Conservation (phyloP, 495 filamentous ascomycete genomes). For the Copromyces sp. region DNA sequence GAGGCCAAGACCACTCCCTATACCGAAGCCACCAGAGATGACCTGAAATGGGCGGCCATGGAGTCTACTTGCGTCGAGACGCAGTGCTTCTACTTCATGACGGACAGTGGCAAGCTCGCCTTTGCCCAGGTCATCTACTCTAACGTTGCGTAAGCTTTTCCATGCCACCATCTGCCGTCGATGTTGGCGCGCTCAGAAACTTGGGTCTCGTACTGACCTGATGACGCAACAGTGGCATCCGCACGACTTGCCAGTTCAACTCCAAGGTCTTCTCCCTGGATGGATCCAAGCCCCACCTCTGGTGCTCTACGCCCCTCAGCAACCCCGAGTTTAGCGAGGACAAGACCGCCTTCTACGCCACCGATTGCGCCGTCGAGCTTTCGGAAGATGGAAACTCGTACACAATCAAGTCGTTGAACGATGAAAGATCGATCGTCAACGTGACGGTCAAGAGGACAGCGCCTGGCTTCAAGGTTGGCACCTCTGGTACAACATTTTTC, state of each 20-base stretch:
- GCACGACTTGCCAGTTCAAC: slow-evolving; percentile 84
- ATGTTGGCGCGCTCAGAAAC: background rate
- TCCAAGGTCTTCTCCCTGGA: slow-evolving; percentile 75
- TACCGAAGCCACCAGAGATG: slow-evolving; percentile 63
- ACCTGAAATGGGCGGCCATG: slow-evolving; percentile 71
- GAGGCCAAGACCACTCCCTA: slow-evolving; percentile 73
- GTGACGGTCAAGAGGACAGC: slow-evolving; percentile 63
- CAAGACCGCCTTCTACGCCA: slow-evolving; percentile 71
- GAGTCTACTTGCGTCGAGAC: slow-evolving; percentile 88
- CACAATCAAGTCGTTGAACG: slow-evolving; percentile 74
- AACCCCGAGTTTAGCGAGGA: slow-evolving; percentile 78
- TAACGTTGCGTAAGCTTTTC: slow-evolving; percentile 74
- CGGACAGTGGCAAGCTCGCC: slow-evolving; percentile 64
- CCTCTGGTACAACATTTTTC: slow-evolving; percentile 73
- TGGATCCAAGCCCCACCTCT: slow-evolving; percentile 57
- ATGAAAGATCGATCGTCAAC: slow-evolving; percentile 68
- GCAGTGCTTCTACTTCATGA: slow-evolving; percentile 87
- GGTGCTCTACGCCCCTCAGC: slow-evolving; percentile 65
- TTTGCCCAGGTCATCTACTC: slow-evolving; percentile 93
- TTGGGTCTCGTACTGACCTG: slow-evolving; percentile 17
- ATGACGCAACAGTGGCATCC: slow-evolving; percentile 56
- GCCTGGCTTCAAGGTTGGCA: slow-evolving; percentile 79
- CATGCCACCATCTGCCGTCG: slow-evolving; percentile 1
- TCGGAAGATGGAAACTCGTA: slow-evolving; percentile 75
- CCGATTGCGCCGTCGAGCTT: slow-evolving; percentile 69